phyloP scores from a whole-genome alignment of 306 rosid genomes.

The Rubus parviflorus region DNA sequence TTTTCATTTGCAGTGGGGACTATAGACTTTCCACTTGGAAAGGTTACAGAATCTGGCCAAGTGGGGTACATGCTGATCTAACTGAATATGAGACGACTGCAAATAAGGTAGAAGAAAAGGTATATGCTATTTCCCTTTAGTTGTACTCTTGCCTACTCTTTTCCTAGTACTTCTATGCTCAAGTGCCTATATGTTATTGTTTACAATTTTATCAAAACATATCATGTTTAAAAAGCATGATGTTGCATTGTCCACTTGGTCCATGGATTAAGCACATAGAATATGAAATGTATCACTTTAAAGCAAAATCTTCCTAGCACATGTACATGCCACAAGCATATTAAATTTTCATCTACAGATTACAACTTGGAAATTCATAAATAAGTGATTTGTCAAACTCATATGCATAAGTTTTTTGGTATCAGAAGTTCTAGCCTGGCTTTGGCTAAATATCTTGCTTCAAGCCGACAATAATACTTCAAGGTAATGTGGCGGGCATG shows the following conservation, averaged over 20 bases:
- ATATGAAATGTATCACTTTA: too few relatives aligned
- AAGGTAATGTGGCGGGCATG: not conserved
- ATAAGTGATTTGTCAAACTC: not conserved
- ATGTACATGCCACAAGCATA: not conserved
- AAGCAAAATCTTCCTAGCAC: not conserved
- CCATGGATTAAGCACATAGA: too few relatives aligned
- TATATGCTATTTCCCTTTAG: conserved; percentile 11
- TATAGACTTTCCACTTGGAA: conserved; percentile 70
- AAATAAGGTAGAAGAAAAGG: conserved; percentile 74
- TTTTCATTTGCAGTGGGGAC: conserved; percentile 51
- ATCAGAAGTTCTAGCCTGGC: not conserved
- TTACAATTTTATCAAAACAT: too few relatives aligned
- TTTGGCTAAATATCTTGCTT: not conserved
- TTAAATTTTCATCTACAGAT: not conserved
- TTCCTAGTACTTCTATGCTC: too few relatives aligned
- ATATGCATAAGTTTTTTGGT: not conserved
- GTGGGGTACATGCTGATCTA: conserved; percentile 62
- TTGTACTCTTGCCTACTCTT: too few relatives aligned
- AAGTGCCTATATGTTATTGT: too few relatives aligned
- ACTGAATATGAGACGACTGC: conserved; percentile 82
- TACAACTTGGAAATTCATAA: not conserved
- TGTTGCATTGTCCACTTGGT: too few relatives aligned
- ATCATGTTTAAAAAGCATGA: too few relatives aligned
- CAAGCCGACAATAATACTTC: too few relatives aligned
- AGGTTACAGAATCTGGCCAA: conserved; percentile 68